A percentile compares a stretch with the other conserved stretches of the same genome.
Conservation (phyloP, 2,329 filamentous ascomycete species). For the Pyricularia grisea region DNA sequence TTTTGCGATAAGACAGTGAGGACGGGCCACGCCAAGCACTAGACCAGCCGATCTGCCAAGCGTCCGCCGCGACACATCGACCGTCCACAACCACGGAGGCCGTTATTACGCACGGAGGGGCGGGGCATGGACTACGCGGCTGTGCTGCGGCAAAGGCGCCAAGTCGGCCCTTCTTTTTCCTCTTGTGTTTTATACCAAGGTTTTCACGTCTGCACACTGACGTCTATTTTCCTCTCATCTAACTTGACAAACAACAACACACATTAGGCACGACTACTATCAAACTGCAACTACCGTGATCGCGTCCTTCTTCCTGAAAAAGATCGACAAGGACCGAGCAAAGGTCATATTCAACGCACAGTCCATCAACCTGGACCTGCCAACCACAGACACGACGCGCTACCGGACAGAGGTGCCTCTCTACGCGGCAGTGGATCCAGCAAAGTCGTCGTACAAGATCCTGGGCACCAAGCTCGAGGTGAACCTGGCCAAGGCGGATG, state of each 20-base stretch:
- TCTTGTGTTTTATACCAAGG: neutral
- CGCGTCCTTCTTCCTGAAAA: conserved; percentile 90
- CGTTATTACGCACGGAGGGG: neutral
- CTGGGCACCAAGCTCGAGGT: conserved; percentile 86
- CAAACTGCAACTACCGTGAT: conserved; percentile 81
- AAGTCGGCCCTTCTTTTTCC: neutral
- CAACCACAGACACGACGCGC: conserved; percentile 78
- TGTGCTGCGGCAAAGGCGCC: neutral
- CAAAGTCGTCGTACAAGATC: conserved; percentile 68
- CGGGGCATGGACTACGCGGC: neutral
- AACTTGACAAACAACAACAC: neutral
- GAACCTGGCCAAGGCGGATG: conserved; percentile 61
- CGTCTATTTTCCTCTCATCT: neutral
- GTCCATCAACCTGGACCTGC: conserved; percentile 66
- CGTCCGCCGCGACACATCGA: neutral
- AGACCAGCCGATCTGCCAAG: neutral
- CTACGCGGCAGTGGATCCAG: conserved; percentile 66
- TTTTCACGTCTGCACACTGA: neutral
- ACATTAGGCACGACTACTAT: conserved; percentile 75
- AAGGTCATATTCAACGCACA: conserved; percentile 59
- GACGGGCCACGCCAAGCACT: neutral
- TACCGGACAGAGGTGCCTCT: conserved; percentile 67
- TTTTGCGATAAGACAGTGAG: neutral
- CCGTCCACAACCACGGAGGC: neutral
- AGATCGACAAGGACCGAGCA: conserved; percentile 77